These are phyloP conservation scores for Solanum peruvianum DNA, from an alignment of 257 asterid genomes.

Conservation along the genomic window DNA sequence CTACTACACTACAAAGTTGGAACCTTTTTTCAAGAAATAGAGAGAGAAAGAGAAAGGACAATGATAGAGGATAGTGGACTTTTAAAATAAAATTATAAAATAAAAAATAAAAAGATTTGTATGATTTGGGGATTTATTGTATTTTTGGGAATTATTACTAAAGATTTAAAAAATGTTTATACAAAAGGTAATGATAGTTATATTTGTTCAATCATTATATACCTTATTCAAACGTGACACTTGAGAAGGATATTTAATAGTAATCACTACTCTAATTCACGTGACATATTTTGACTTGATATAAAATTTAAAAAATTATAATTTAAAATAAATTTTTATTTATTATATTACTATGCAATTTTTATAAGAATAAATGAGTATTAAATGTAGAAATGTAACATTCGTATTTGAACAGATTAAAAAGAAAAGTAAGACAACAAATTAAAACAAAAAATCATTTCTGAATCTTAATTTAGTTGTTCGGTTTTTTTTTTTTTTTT, in stretches of 20 bases:
- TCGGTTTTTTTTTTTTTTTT: background rate
- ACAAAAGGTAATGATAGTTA: conserved; percentile 36
- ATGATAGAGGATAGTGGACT: conserved; percentile 2
- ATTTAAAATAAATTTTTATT: too few species aligned
- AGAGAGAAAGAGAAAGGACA: background rate
- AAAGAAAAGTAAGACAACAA: background rate
- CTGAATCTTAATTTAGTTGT: background rate
- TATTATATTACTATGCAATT: too few species aligned
- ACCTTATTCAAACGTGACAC: background rate
- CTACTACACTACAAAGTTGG: background rate
- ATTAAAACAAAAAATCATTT: too few species aligned
- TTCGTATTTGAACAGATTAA: too few species aligned
- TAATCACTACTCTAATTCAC: background rate
- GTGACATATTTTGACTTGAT: background rate
- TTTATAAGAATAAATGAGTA: too few species aligned
- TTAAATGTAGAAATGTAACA: too few species aligned
- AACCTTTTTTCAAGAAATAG: background rate
- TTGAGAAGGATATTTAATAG: background rate
- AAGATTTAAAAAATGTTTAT: conserved; percentile 20
- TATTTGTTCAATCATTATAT: conserved; percentile 30
- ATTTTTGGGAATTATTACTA: conserved; percentile 2
- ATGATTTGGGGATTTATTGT: background rate
- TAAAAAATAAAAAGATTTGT: background rate
- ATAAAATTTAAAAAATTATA: background rate
- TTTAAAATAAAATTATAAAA: background rate